Evolutionary conservation across 1,284 basidiomycete genomes (phyloP), one percentile per base, ranked within the genome.

Genomic region (Ceraceosorus guamensis): DNA sequence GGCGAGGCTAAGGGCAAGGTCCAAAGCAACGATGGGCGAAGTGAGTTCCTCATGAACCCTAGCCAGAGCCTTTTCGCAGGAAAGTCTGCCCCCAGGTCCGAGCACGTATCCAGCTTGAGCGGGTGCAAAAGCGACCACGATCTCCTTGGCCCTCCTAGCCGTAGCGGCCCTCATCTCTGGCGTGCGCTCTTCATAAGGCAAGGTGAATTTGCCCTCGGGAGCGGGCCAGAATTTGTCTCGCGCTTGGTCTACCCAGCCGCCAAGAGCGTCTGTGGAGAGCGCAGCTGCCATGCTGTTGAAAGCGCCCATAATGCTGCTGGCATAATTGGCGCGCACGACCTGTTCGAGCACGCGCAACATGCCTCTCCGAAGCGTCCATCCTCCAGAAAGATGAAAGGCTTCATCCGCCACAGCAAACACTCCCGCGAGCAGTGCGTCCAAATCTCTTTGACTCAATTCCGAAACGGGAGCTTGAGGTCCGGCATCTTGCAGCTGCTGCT

Each of bases 321-420:
- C 61, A 56, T 77, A 77, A 6, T 66, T 68, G 33, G 75, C 71
- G 5, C 75, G 63, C 4, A 76, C 62, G 7, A 76, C 62, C 43
- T 74, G 71, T 56, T 77, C 73, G 7, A 77, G 60, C 13, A 77
- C 66, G 13, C 71, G 67, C 54, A 77, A 59, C 61, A 77, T 70
- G 31, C 76, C 76, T 11, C 73, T 62, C 8, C 71, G 68, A 43
- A 77, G 44, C 16, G 71, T 75, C 76, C 76, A 77, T 1, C 64
- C 66, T 39, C 70, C 73, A 45, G 73, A 67, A 47, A 77, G 62
- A 50, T 73, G 68, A 52, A 76, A 75, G 1, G 76, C 76, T 52
- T 76, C 75, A 50, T 76, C 69, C 2, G 71, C 68, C 8, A 76
- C 73, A 8, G 69, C 68, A 62, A 77, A 75, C n/a, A 74, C 60